Evolutionary conservation across 2,329 filamentous ascomycete species (phyloP).

Genomic region (Alternaria hordeiaustralica): DNA sequence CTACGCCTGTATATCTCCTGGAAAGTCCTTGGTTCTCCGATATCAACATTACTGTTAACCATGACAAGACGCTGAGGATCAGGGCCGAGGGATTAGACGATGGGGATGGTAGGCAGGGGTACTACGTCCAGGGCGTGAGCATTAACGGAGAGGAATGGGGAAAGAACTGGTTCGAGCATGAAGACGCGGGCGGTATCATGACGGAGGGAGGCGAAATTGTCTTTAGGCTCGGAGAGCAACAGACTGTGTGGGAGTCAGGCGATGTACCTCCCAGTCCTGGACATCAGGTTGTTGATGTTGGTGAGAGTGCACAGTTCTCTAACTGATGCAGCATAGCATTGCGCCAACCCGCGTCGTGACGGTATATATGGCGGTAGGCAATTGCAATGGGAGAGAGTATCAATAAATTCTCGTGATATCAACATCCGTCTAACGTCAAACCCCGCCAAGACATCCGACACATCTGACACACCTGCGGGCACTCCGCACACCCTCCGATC

Average conservation of each 20-base stretch:
- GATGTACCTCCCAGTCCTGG: slow-evolving; percentile 43
- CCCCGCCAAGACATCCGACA: slow-evolving; percentile 3
- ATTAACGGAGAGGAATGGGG: slow-evolving; percentile 61
- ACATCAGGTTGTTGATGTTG: slow-evolving; percentile 36
- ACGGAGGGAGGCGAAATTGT: slow-evolving; percentile 43
- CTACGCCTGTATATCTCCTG: slow-evolving; percentile 56
- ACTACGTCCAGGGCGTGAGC: slow-evolving; percentile 61
- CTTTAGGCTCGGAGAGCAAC: slow-evolving; percentile 37
- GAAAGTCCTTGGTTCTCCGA: slow-evolving; percentile 55
- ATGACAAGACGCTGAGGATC: slow-evolving; percentile 54
- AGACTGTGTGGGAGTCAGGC: slow-evolving; percentile 41
- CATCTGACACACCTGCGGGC: slow-evolving; percentile 6
- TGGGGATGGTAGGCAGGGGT: slow-evolving; percentile 53
- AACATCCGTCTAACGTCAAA: not conserved
- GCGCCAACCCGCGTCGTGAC: too few species aligned
- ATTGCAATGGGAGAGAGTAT: not conserved
- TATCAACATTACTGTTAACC: slow-evolving; percentile 46
- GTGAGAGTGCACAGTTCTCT: not conserved
- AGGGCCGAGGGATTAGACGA: slow-evolving; percentile 49
- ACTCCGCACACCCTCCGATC: slow-evolving; percentile 1
- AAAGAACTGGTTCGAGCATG: slow-evolving; percentile 63
- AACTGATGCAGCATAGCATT: too few species aligned
- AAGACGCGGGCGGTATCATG: slow-evolving; percentile 51
- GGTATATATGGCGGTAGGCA: not conserved
- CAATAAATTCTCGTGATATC: not conserved